Percentiles rank a stretch among this genome's conserved stretches.
phyloP scores from a whole-genome alignment of 208 protist genomes.

The Leishmania amazonensis region DNA sequence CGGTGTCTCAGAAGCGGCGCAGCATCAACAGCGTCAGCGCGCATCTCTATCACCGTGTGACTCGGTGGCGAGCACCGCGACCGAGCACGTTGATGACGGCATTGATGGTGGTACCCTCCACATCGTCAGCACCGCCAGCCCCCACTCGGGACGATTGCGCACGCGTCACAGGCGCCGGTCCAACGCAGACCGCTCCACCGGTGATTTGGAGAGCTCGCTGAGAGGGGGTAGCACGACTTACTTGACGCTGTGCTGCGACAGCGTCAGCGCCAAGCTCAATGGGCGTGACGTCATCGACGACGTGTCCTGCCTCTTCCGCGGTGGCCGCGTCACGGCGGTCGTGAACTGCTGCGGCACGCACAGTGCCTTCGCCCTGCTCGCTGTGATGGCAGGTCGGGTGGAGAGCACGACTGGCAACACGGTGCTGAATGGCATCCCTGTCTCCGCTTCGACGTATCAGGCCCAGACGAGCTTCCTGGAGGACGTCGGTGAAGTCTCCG shows the following conservation, averaged over 20 bases:
- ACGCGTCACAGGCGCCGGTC: constrained; percentile 4
- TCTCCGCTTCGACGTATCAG: constrained; percentile 49
- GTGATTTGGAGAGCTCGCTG: background rate
- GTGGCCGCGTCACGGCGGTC: constrained; percentile 65
- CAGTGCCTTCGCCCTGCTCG: constrained; percentile 44
- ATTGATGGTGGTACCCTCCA: background rate
- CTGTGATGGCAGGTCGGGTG: constrained; percentile 41
- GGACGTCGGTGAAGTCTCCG: background rate
- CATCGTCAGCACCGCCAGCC: background rate
- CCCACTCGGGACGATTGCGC: constrained; percentile 3
- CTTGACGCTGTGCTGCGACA: constrained; percentile 48
- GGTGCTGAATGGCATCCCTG: constrained; percentile 59
- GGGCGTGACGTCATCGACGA: constrained; percentile 40
- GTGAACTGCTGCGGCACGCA: constrained; percentile 59
- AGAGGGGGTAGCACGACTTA: background rate
- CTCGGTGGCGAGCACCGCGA: background rate
- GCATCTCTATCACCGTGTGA: background rate
- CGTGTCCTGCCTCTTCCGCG: constrained; percentile 43
- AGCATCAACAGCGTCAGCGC: background rate
- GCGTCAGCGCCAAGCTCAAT: constrained; percentile 33
- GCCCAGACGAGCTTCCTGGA: constrained; percentile 34
- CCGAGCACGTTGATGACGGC: background rate
- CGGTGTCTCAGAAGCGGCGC: background rate
- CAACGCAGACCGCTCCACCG: background rate
- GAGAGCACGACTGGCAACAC: constrained; percentile 40